Evolutionary conservation across 176 grass and related monocot genomes (phyloP).

Genomic region (Stipa capillata): DNA sequence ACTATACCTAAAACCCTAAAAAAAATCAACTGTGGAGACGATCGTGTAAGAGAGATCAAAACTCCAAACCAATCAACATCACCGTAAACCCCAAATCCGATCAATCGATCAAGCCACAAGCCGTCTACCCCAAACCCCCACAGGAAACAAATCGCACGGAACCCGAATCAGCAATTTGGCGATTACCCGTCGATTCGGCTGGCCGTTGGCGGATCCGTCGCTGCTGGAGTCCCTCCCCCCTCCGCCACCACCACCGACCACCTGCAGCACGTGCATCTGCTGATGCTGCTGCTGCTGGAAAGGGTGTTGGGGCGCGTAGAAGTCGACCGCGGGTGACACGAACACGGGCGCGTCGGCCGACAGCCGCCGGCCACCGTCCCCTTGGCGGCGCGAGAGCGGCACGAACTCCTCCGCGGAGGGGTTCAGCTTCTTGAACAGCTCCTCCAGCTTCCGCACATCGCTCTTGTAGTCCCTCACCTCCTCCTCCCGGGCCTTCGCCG

Average conservation of each 20-base stretch:
- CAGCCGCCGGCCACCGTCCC: background rate
- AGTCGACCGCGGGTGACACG: constrained; percentile 38
- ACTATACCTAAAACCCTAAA: constrained; percentile 22
- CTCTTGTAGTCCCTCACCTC: constrained; percentile 61
- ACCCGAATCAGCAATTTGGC: background rate
- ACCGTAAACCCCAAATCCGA: constrained; percentile 11
- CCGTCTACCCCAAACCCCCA: constrained; percentile 8
- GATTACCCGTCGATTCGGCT: constrained; percentile 54
- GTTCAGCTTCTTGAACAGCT: constrained; percentile 81
- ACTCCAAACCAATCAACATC: constrained; percentile 24
- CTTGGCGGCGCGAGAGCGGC: constrained; percentile 38
- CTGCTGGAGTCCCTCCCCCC: constrained; percentile 60
- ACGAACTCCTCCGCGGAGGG: constrained; percentile 86
- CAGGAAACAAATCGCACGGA: background rate
- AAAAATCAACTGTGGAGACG: background rate
- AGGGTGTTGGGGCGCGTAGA: constrained; percentile 28
- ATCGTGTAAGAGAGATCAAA: background rate
- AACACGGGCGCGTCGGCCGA: constrained; percentile 49
- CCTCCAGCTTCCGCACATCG: constrained; percentile 69
- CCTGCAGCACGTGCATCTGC: constrained; percentile 41
- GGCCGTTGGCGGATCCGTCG: constrained; percentile 59
- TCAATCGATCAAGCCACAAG: background rate
- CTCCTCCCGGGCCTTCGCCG: constrained; percentile 29
- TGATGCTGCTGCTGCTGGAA: constrained; percentile 11
- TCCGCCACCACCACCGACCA: constrained; percentile 18